These are phyloP conservation scores for Solanum tarijense DNA, from an alignment of 257 asterid species.

Conservation along the genomic window DNA sequence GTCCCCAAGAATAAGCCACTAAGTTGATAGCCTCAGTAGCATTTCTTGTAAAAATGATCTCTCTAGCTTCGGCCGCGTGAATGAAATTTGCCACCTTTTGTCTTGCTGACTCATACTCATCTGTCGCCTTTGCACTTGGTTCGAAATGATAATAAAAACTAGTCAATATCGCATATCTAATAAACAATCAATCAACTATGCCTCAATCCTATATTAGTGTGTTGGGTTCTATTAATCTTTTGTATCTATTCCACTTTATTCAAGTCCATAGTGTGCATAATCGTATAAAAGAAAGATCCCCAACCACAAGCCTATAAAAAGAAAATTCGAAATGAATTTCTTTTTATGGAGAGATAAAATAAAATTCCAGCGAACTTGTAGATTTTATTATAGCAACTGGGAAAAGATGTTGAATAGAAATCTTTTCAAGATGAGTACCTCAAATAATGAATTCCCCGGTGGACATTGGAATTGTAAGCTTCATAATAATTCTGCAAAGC, in stretches of 20 bases:
- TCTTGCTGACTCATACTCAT: constrained; percentile 79
- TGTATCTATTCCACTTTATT: background rate
- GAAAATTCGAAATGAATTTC: background rate
- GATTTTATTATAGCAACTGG: background rate
- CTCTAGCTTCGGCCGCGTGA: constrained; percentile 52
- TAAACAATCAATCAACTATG: background rate
- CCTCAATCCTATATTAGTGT: background rate
- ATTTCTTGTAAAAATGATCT: constrained; percentile 87
- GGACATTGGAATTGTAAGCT: constrained; percentile 80
- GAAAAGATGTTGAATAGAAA: background rate
- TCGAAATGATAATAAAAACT: background rate
- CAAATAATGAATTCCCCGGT: constrained; percentile 86
- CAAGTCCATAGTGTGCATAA: background rate
- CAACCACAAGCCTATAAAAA: background rate
- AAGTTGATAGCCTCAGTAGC: constrained; percentile 96
- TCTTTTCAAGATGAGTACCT: constrained; percentile 32
- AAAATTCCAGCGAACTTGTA: background rate
- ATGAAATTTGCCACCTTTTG: constrained; percentile 80
- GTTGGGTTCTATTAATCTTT: background rate
- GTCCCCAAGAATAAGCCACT: constrained; percentile 95
- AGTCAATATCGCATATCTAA: background rate
- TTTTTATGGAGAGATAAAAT: background rate
- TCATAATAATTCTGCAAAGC: constrained; percentile 69
- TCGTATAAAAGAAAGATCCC: background rate
- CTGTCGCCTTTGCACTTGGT: constrained; percentile 77